A percentile compares a stretch with the other conserved stretches of the same genome.
phyloP scores from a whole-genome alignment of 352 stramenopile species.

The Phytopythium ostracodes region DNA sequence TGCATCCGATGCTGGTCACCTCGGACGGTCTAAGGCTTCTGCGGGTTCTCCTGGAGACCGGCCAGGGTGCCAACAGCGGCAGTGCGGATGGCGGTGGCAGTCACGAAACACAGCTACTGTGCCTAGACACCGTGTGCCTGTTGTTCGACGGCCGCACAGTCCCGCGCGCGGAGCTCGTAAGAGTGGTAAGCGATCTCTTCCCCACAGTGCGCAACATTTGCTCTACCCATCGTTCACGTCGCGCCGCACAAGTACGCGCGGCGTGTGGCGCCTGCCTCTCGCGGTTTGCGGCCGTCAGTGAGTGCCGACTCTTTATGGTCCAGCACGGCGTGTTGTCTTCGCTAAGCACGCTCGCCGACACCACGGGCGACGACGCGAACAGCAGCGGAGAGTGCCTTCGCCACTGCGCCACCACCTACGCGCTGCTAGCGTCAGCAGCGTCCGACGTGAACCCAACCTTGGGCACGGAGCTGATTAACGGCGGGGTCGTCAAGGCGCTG shows the following conservation, averaged over 20 bases:
- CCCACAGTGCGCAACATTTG: conserved; percentile 44
- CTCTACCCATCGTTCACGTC: conserved; percentile 1
- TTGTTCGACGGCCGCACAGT: conserved; percentile 57
- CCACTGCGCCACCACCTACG: conserved; percentile 64
- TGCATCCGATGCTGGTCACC: conserved; percentile 38
- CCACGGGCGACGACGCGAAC: conserved; percentile 40
- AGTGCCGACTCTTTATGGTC: conserved; percentile 50
- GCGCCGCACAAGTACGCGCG: conserved; percentile 21
- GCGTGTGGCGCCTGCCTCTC: conserved; percentile 64
- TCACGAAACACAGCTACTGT: conserved; percentile 16
- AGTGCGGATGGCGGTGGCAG: not conserved
- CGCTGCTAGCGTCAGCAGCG: conserved; percentile 28
- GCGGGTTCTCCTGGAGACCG: conserved; percentile 28
- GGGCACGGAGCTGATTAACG: conserved; percentile 42
- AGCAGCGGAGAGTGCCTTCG: conserved; percentile 22
- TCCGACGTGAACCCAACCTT: conserved; percentile 28
- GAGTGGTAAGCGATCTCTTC: conserved; percentile 37
- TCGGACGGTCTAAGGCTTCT: conserved; percentile 29
- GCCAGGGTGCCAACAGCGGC: conserved; percentile 30
- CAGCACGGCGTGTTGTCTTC: conserved; percentile 41
- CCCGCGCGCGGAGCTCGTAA: conserved; percentile 26
- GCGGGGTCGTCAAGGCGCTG: conserved; percentile 69
- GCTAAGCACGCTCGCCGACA: conserved; percentile 44
- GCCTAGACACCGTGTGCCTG: conserved; percentile 61
- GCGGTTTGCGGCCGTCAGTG: conserved; percentile 53